phyloP scores from a whole-genome alignment of 139 green algal genomes.

The Chlamydomonas asymmetrica region DNA sequence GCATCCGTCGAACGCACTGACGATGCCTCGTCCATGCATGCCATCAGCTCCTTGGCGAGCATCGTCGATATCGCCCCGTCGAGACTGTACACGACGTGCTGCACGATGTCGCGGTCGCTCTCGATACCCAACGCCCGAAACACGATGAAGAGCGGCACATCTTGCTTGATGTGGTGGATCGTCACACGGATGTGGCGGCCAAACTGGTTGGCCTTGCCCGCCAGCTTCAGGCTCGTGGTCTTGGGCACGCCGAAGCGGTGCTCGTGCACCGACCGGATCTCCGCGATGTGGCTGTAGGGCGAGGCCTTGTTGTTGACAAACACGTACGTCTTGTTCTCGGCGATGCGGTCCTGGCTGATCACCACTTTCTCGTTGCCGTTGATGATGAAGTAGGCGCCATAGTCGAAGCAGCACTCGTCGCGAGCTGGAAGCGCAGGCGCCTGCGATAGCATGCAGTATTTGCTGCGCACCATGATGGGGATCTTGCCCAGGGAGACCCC shows the following conservation, averaged over 20 bases:
- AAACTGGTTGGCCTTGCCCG: conserved; percentile 3
- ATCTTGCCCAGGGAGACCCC: conserved; percentile 79
- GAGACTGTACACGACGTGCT: background rate
- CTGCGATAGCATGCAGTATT: conserved; percentile 75
- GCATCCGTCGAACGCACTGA: background rate
- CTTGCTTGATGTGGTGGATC: conserved; percentile 4
- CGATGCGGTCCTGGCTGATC: conserved; percentile 79
- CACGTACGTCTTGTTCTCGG: background rate
- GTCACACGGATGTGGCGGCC: conserved; percentile 4
- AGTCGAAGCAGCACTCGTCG: conserved; percentile 85
- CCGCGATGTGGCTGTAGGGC: background rate
- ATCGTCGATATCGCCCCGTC: background rate
- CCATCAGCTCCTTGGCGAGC: conserved; percentile 58
- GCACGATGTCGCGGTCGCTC: conserved; percentile 4
- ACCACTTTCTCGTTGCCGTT: conserved; percentile 91
- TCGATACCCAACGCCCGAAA: conserved; percentile 26
- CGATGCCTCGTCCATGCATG: conserved; percentile 34
- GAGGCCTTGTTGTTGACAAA: conserved; percentile 23
- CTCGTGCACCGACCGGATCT: background rate
- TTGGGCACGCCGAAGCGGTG: background rate
- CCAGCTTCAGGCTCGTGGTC: conserved; percentile 13
- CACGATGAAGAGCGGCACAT: conserved; percentile 14
- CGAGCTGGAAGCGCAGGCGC: conserved; percentile 63
- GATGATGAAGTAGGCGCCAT: conserved; percentile 92
- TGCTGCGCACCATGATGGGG: conserved; percentile 87